Percentiles rank a stretch among this genome's conserved stretches.
phyloP scores from a whole-genome alignment of 2,329 filamentous ascomycete species.

The Fusarium neocosmosporiellum region DNA sequence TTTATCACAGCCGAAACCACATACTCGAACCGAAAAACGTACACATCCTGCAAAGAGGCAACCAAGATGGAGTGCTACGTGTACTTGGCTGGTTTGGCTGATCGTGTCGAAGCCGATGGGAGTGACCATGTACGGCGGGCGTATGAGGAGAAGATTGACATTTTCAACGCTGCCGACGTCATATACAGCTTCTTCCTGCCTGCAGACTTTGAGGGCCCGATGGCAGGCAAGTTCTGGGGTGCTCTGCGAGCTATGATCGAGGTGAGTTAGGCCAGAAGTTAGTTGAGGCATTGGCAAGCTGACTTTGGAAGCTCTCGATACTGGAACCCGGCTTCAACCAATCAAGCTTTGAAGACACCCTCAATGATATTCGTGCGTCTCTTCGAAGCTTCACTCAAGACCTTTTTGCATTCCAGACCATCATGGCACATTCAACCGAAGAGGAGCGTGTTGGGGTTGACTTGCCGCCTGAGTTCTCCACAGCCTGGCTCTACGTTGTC shows the following conservation, averaged over 20 bases:
- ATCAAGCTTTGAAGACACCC: conserved; percentile 8
- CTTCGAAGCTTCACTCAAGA: conserved; percentile 41
- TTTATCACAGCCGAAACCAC: conserved; percentile 43
- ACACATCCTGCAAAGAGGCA: conserved; percentile 39
- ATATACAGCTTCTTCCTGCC: conserved; percentile 59
- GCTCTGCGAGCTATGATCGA: conserved; percentile 47
- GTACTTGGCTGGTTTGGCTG: conserved; percentile 37
- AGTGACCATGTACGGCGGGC: conserved; percentile 37
- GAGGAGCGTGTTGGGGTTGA: conserved; percentile 45
- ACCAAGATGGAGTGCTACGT: conserved; percentile 39
- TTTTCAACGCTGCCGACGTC: conserved; percentile 55
- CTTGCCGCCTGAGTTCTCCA: conserved; percentile 51
- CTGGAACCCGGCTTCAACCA: background rate
- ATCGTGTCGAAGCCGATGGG: conserved; percentile 37
- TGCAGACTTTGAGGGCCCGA: conserved; percentile 48
- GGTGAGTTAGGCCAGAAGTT: conserved; percentile 36
- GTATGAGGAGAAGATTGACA: conserved; percentile 50
- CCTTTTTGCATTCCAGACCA: conserved; percentile 44
- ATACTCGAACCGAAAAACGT: conserved; percentile 44
- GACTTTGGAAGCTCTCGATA: conserved; percentile 20
- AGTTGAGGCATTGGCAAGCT: background rate
- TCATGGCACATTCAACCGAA: conserved; percentile 43
- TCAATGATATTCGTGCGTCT: conserved; percentile 26
- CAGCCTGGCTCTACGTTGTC: conserved; percentile 56
- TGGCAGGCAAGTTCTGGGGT: conserved; percentile 57